phyloP scores from a whole-genome alignment of 805 yeast genomes.

The Nakazawaea ernobii region DNA sequence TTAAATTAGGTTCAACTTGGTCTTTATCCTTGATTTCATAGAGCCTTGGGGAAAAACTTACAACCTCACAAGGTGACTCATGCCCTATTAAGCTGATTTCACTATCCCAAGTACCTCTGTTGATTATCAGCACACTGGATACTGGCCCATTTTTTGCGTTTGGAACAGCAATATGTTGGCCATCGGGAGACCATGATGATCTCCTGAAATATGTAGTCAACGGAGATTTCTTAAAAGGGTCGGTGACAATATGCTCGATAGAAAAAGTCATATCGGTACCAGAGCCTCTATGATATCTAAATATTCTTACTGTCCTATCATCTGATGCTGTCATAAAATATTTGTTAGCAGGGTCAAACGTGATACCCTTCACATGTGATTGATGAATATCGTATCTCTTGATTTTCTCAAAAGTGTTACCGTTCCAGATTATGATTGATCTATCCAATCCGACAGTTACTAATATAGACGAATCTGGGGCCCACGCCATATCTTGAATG shows the following conservation, averaged over 20 bases:
- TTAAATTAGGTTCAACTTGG: slow-evolving; percentile 22
- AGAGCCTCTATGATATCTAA: slow-evolving; percentile 74
- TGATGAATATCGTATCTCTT: slow-evolving; percentile 90
- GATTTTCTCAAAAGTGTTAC: slow-evolving; percentile 82
- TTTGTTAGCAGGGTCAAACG: slow-evolving; percentile 97
- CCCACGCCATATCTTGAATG: slow-evolving; percentile 97
- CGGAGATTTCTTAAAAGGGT: slow-evolving; percentile 87
- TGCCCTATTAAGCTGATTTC: slow-evolving; percentile 75
- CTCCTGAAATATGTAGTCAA: slow-evolving; percentile 85
- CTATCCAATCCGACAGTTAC: slow-evolving; percentile 95
- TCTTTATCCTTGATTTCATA: slow-evolving; percentile 32
- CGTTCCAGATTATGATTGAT: slow-evolving; percentile 91
- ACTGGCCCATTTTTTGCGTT: slow-evolving; percentile 84
- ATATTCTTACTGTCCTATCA: slow-evolving; percentile 84
- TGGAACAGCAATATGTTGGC: slow-evolving; percentile 80
- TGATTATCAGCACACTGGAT: slow-evolving; percentile 64
- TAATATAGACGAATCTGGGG: slow-evolving; percentile 85
- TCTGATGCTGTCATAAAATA: slow-evolving; percentile 97
- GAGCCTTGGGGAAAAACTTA: slow-evolving; percentile 65
- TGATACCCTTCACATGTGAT: slow-evolving; percentile 93
- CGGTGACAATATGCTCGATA: slow-evolving; percentile 74
- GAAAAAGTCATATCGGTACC: slow-evolving; percentile 72
- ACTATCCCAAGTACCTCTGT: slow-evolving; percentile 76
- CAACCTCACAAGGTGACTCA: slow-evolving; percentile 81
- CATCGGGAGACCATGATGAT: slow-evolving; percentile 89